Conservation (phyloP, 148 eudicot genomes). For the Oxyria digyna region DNA sequence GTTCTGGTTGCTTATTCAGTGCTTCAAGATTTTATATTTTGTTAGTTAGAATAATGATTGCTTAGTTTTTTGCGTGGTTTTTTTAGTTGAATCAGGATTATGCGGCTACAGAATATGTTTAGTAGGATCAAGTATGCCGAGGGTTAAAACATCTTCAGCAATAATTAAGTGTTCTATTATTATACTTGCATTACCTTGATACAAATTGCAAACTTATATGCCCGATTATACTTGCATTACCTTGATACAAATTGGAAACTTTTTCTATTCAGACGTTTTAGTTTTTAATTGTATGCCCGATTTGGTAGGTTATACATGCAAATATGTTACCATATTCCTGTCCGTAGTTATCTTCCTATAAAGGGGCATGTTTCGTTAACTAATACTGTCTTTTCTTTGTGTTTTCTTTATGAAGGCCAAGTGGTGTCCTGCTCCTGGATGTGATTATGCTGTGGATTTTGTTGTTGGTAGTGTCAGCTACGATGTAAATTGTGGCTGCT, state of each 20-base stretch:
- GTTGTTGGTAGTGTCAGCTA: conserved; percentile 36
- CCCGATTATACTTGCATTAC: not conserved
- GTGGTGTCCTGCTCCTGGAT: conserved; percentile 73
- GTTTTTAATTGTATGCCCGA: not conserved
- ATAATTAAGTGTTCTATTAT: not conserved
- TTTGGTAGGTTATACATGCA: not conserved
- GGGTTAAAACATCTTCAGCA: not conserved
- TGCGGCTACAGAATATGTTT: not conserved
- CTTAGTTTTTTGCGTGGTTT: not conserved
- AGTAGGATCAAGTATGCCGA: not conserved
- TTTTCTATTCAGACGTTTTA: not conserved
- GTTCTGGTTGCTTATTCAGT: no score
- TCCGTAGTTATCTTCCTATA: not conserved
- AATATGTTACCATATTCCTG: not conserved
- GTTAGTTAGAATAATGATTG: not conserved
- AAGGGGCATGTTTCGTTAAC: not conserved
- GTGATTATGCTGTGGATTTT: conserved; percentile 50
- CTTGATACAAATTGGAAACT: not conserved
- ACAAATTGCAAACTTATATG: not conserved
- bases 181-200: not conserved
- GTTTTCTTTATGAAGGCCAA: conserved; percentile 23
- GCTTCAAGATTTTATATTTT: no score
- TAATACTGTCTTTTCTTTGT: not conserved
- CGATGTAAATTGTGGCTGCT: conserved; percentile 48
- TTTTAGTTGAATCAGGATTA: not conserved